A percentile compares a stretch with the other conserved stretches of the same genome.
Evolutionary conservation across 2,329 filamentous ascomycete genomes (phyloP).

Genomic region (Thermomyces lanuginosus): DNA sequence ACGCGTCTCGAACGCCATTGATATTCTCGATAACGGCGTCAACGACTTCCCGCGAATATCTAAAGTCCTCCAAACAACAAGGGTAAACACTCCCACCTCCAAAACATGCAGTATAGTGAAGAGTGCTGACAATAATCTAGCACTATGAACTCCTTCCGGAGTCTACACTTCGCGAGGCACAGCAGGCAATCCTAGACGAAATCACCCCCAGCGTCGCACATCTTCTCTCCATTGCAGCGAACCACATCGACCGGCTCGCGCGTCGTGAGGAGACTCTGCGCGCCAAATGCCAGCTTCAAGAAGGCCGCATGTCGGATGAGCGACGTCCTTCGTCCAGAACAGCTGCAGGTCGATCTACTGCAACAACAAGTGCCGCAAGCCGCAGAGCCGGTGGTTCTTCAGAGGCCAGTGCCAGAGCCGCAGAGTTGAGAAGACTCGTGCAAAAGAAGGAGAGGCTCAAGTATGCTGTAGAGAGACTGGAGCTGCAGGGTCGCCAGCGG

Average conservation of each 20-base stretch:
- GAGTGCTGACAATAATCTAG: conserved; percentile 26
- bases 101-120: background rate
- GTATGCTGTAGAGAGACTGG: conserved; percentile 72
- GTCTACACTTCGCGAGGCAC: conserved; percentile 62
- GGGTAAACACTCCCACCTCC: conserved; percentile 27
- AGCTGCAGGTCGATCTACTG: conserved; percentile 5
- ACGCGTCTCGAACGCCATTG: conserved; percentile 46
- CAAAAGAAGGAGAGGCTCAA: conserved; percentile 74
- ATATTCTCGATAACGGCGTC: conserved; percentile 45
- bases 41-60: conserved; percentile 46
- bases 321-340: conserved; percentile 11
- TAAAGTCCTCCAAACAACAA: conserved; percentile 47
- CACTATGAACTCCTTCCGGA: conserved; percentile 90
- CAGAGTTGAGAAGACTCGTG: conserved; percentile 49
- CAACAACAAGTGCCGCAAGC: conserved; percentile 6
- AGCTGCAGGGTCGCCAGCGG: conserved; percentile 67
- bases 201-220: conserved; percentile 73
- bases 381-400: background rate
- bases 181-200: conserved; percentile 69
- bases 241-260: conserved; percentile 66
- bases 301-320: conserved; percentile 44
- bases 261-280: conserved; percentile 71
- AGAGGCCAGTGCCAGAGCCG: conserved; percentile 29
- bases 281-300: conserved; percentile 66
- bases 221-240: conserved; percentile 65